These are phyloP conservation scores for Pseudogymnoascus sp. DNA, from an alignment of 2,329 filamentous ascomycete species.

Conservation along the genomic window DNA sequence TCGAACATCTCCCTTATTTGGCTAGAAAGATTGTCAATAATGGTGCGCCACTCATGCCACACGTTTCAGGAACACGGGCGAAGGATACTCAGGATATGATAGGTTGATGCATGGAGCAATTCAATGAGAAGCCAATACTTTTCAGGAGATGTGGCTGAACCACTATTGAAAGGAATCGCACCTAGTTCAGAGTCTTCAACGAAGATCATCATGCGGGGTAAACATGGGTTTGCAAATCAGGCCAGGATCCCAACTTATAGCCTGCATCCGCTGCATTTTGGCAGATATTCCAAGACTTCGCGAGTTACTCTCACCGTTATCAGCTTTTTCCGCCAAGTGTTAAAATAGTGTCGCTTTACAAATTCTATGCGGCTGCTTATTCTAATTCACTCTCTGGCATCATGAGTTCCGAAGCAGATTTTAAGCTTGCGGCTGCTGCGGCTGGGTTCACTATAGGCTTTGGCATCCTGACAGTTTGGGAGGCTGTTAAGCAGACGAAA, in stretches of 20 bases:
- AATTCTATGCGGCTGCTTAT: background rate
- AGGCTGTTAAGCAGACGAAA: conserved; percentile 31
- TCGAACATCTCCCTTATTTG: background rate
- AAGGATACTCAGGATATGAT: background rate
- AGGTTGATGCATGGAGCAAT: background rate
- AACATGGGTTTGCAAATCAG: background rate
- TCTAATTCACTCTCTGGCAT: background rate
- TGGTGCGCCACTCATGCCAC: background rate
- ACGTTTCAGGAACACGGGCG: background rate
- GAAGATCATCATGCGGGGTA: background rate
- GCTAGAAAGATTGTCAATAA: background rate
- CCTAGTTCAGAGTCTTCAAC: background rate
- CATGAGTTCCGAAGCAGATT: conserved; percentile 12
- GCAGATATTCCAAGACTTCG: background rate
- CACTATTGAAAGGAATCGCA: background rate
- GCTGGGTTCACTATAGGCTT: conserved; percentile 34
- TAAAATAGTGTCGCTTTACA: background rate
- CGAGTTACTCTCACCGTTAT: background rate
- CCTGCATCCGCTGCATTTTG: background rate
- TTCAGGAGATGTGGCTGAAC: background rate
- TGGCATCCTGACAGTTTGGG: conserved; percentile 31
- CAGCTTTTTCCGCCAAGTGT: background rate
- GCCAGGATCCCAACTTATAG: background rate
- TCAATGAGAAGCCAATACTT: background rate
- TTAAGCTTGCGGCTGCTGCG: conserved; percentile 28